Evolutionary conservation across 2,329 filamentous ascomycete genomes (phyloP).

Genomic region (Dothiorella sarmentorum): DNA sequence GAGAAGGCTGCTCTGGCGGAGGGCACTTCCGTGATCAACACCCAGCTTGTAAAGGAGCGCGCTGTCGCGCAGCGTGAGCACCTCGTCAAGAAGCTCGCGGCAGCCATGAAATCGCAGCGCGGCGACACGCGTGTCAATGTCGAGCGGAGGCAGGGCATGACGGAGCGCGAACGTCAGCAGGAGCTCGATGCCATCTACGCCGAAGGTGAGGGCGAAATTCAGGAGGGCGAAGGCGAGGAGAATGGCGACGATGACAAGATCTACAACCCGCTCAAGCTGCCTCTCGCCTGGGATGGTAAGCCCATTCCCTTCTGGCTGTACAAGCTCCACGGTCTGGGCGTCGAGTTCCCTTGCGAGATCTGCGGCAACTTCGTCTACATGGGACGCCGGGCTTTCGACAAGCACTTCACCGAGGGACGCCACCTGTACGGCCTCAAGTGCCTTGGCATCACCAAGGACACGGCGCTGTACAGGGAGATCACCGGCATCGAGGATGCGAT

Average conservation of each 20-base stretch:
- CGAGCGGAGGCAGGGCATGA: slow-evolving; percentile 96
- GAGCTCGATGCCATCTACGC: slow-evolving; percentile 84
- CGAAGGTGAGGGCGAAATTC: slow-evolving; percentile 49
- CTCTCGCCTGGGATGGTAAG: slow-evolving; percentile 96
- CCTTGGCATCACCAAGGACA: slow-evolving; percentile 72
- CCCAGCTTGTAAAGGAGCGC: slow-evolving; percentile 67
- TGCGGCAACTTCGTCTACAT: slow-evolving; percentile 95
- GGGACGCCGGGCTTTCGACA: slow-evolving; percentile 92
- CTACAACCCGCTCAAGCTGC: slow-evolving; percentile 95
- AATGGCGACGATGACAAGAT: slow-evolving; percentile 76
- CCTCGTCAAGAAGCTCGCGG: slow-evolving; percentile 73
- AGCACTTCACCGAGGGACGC: slow-evolving; percentile 92
- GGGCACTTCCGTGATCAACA: slow-evolving; percentile 19
- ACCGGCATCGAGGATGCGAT: slow-evolving; percentile 86
- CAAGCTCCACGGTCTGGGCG: slow-evolving; percentile 89
- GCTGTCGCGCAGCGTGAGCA: slow-evolving; percentile 87
- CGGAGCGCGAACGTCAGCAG: slow-evolving; percentile 88
- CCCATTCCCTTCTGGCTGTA: slow-evolving; percentile 95
- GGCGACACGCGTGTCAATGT: slow-evolving; percentile 90
- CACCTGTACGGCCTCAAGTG: slow-evolving; percentile 94
- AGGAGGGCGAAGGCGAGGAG: slow-evolving; percentile 57
- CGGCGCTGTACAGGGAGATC: slow-evolving; percentile 88
- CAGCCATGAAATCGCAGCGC: slow-evolving; percentile 80
- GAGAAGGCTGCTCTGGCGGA: slow-evolving; percentile 42
- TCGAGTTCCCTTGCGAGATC: slow-evolving; percentile 93